Conservation (phyloP, 257 asterid genomes). For the Solanum etuberosum region DNA sequence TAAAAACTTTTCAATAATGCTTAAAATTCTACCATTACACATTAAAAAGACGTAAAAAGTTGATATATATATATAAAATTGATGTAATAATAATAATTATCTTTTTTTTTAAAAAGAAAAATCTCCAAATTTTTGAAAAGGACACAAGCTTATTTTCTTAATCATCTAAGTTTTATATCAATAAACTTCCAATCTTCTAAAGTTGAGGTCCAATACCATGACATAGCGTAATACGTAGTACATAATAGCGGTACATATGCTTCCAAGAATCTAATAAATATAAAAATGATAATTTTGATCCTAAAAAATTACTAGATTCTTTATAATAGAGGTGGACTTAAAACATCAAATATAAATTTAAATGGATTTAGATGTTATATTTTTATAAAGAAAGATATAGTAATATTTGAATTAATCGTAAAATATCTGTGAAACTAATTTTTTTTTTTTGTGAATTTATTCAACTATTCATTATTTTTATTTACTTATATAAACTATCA, state of each 20-base stretch:
- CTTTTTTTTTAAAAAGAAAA: neutral
- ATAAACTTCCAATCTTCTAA: neutral
- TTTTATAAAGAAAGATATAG: no score
- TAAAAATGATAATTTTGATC: no score
- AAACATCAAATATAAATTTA: no score
- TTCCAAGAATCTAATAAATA: no score
- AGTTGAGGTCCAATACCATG: neutral
- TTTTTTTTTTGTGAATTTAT: no score
- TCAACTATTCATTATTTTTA: neutral
- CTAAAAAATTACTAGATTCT: no score
- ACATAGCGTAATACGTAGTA: neutral
- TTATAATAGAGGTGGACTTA: no score
- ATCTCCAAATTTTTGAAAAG: neutral
- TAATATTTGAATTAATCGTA: no score
- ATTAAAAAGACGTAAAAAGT: neutral
- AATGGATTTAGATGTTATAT: no score
- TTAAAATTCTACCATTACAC: neutral
- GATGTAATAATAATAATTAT: neutral
- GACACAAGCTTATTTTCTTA: neutral
- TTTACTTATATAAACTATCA: no score
- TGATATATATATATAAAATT: neutral
- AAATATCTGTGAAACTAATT: no score
- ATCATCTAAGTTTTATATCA: neutral
- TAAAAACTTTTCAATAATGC: neutral
- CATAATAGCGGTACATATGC: no score